Evolutionary conservation across 2,329 filamentous ascomycete genomes (phyloP).

Genomic region (Lasiodiplodia citricola): DNA sequence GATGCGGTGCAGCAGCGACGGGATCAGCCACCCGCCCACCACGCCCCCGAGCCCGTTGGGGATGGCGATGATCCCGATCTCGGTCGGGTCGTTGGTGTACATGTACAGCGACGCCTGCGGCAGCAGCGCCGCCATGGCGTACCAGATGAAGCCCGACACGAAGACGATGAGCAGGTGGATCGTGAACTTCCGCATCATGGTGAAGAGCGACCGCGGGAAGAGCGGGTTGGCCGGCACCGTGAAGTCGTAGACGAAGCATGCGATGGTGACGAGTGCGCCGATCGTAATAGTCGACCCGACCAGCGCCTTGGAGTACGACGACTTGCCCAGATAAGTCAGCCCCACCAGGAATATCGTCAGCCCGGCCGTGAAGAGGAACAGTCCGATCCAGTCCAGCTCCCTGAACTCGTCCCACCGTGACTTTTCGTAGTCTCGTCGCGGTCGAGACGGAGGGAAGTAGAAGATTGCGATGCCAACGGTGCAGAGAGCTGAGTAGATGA

Average conservation of each 20-base stretch:
- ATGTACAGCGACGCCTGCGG: slow-evolving; percentile 33
- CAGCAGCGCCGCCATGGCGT: slow-evolving; percentile 33
- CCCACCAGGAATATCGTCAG: slow-evolving; percentile 55
- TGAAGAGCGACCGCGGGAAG: slow-evolving; percentile 39
- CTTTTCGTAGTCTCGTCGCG: slow-evolving; percentile 38
- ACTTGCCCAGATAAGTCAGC: slow-evolving; percentile 51
- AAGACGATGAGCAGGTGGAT: slow-evolving; percentile 37
- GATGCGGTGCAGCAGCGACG: slow-evolving; percentile 32
- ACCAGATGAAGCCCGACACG: slow-evolving; percentile 40
- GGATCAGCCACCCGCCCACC: slow-evolving; percentile 31
- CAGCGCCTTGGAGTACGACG: slow-evolving; percentile 36
- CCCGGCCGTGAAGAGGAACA: slow-evolving; percentile 53
- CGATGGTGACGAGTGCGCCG: slow-evolving; percentile 31
- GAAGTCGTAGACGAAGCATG: slow-evolving; percentile 33
- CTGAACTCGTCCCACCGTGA: slow-evolving; percentile 39
- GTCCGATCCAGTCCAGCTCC: slow-evolving; percentile 54
- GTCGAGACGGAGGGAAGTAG: slow-evolving; percentile 56
- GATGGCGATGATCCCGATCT: slow-evolving; percentile 33
- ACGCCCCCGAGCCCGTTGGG: slow-evolving; percentile 32
- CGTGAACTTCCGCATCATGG: slow-evolving; percentile 36
- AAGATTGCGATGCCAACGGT: slow-evolving; percentile 51
- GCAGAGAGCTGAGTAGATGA: slow-evolving; percentile 50
- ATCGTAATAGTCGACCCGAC: slow-evolving; percentile 37
- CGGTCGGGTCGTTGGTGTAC: slow-evolving; percentile 31
- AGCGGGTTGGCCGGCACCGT: slow-evolving; percentile 34